Evolutionary conservation across 139 green algal species (phyloP), one percentile per base, ranked within the genome.

Genomic region (Pleodorina starrii): DNA sequence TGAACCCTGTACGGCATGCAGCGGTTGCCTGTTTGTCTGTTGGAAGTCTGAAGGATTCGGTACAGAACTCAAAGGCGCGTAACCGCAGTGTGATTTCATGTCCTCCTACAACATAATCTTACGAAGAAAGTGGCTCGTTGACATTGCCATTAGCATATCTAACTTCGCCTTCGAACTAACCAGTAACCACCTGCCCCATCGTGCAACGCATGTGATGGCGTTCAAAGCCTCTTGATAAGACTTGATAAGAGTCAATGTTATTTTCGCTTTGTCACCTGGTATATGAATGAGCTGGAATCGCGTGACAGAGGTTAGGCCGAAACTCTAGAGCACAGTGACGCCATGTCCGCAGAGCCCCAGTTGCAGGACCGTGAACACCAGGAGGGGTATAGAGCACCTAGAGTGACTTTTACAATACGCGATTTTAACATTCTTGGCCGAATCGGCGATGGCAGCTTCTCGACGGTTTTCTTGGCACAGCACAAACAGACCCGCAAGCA

Each of bases 381-480:
- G 82, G 82, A 88, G 7, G 82, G 82, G 10, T 88, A 88, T 29
- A 35, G 82, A n/a, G 82, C 82, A 11, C 82, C 82, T 4, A 43
- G 82, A 17, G 69, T 85, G 17, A 86, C 75, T 6, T 63, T 90
- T 1, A 75, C 78, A 12, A 87, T 93, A 27, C 38, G 43, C 40
- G 91, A 94, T 46, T 94, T 94, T n/a, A 66, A 91, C 42, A 89
- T 94, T 27, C 0, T 87, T 21, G 89, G 89, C 0, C 89, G 88
- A 60, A 81, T 92, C 2, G 91, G 91, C 5, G 91, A 94, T 78
- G 91, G 91, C 27, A 90, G 80, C 81, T 94, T 94, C 38, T 91
- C 91, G 25, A 92, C 89, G 4, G 91, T 94, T 5, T 78, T 94
- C 5, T 63, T 92, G 73, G 91, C 91, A 32, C 25, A 48, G 1